Evolutionary conservation across 768 basidiomycete species (phyloP).

Genomic region (Pleurotus tuber-regium): DNA sequence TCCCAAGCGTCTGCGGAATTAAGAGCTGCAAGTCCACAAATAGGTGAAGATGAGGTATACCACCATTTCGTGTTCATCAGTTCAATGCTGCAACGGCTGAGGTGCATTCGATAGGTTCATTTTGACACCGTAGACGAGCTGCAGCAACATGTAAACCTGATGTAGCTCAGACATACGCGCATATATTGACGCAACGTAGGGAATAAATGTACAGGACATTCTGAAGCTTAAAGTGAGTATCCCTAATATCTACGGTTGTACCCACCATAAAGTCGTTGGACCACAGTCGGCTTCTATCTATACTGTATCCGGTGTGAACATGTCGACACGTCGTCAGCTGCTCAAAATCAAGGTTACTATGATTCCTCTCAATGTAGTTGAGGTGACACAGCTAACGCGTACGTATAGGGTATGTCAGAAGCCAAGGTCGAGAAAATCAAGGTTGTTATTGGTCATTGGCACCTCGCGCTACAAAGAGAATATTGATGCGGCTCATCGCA

Average conservation of each 20-base stretch:
- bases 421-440: constrained; percentile 98
- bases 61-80: too few relatives aligned
- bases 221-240: constrained; percentile 77
- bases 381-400: neutral
- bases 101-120: too few relatives aligned
- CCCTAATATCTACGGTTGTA: constrained; percentile 11
- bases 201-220: constrained; percentile 95
- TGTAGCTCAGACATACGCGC: constrained; percentile 5
- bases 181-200: constrained; percentile 42
- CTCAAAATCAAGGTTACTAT: constrained; percentile 83
- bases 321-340: constrained; percentile 88
- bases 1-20: constrained; percentile 48
- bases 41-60: constrained; percentile 44
- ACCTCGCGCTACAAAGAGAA: too few relatives aligned
- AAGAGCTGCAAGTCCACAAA: constrained; percentile 44
- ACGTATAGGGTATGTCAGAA: constrained; percentile 83
- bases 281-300: constrained; percentile 73
- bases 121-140: constrained; percentile 85
- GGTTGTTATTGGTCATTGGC: constrained; percentile 40
- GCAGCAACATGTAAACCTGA: constrained; percentile 66
- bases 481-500: constrained; percentile 27
- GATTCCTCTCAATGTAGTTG: too few relatives aligned
- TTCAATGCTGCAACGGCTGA: too few relatives aligned
- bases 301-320: constrained; percentile 83
- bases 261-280: constrained; percentile 1